A percentile compares a stretch with the other conserved stretches of the same genome.
Evolutionary conservation across 2,329 filamentous ascomycete genomes (phyloP).

Genomic region (Ceratocystis diversiconidia): DNA sequence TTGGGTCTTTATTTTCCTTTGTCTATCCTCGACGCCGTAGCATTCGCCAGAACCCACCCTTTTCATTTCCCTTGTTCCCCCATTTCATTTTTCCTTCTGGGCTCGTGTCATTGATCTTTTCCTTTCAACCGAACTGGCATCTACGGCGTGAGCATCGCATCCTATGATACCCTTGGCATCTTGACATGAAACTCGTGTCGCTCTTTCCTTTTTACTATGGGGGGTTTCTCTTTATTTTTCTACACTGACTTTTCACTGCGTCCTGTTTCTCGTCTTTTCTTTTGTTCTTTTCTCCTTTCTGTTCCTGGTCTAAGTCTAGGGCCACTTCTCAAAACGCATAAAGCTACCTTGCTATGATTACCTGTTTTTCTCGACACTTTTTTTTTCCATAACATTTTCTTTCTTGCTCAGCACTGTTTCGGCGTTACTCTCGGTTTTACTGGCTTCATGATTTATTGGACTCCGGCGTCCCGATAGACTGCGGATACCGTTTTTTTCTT

Average conservation of each 20-base stretch:
- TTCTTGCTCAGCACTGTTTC: conserved; percentile 15
- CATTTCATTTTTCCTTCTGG: neutral
- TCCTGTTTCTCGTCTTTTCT: neutral
- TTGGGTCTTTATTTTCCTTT: conserved; percentile 19
- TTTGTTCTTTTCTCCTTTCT: conserved; percentile 5
- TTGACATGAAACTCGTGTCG: conserved; percentile 13
- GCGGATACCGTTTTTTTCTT: conserved; percentile 11
- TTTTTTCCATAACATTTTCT: neutral
- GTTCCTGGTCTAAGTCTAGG: neutral
- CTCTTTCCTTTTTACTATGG: conserved; percentile 18
- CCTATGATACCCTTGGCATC: conserved; percentile 16
- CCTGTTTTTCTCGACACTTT: conserved; percentile 11
- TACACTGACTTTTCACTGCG: conserved; percentile 3
- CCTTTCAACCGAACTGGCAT: conserved; percentile 15
- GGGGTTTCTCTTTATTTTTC: conserved; percentile 4
- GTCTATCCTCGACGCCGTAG: neutral
- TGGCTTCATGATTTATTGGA: conserved; percentile 14
- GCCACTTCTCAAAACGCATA: conserved; percentile 8
- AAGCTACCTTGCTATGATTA: conserved; percentile 9
- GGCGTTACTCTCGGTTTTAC: conserved; percentile 15
- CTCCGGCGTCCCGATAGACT: conserved; percentile 12
- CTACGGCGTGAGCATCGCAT: conserved; percentile 17
- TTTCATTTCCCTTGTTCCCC: conserved; percentile 11
- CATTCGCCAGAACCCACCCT: neutral
- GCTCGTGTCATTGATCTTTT: conserved; percentile 2